Percentiles rank a stretch among this genome's conserved stretches.
phyloP scores from a whole-genome alignment of 2,329 filamentous ascomycete species.

The Thelonectria rubi region DNA sequence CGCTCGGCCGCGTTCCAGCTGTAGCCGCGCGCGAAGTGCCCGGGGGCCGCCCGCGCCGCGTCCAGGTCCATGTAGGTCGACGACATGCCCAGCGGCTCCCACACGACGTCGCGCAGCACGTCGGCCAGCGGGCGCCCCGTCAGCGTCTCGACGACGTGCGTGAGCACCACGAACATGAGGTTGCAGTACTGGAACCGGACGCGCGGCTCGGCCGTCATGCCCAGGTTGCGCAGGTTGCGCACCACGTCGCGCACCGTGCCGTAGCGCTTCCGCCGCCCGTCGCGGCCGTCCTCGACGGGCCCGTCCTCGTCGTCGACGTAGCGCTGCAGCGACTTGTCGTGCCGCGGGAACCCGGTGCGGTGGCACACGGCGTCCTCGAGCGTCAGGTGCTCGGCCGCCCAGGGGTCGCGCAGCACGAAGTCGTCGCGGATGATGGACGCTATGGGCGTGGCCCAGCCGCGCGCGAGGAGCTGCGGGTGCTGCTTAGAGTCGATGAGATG shows the following conservation, averaged over 20 bases:
- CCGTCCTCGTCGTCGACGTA: conserved; percentile 42
- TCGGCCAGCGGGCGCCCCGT: conserved; percentile 50
- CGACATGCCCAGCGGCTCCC: conserved; percentile 57
- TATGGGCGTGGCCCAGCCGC: conserved; percentile 59
- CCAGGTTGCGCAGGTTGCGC: conserved; percentile 56
- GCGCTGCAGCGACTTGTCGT: conserved; percentile 44
- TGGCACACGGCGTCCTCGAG: conserved; percentile 65
- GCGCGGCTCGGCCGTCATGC: conserved; percentile 55
- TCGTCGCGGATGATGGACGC: conserved; percentile 59
- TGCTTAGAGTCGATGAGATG: conserved; percentile 58
- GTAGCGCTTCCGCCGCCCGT: conserved; percentile 47
- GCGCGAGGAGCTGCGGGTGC: conserved; percentile 32
- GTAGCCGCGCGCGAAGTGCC: conserved; percentile 54
- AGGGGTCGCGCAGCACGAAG: conserved; percentile 58
- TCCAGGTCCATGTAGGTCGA: conserved; percentile 49
- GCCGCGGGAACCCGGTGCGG: conserved; percentile 58
- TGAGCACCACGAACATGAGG: conserved; percentile 57
- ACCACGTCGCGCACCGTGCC: conserved; percentile 49
- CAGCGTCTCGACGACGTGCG: conserved; percentile 57
- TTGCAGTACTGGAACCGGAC: conserved; percentile 60
- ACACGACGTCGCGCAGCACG: conserved; percentile 54
- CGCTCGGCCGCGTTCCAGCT: conserved; percentile 46
- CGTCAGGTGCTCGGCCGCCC: conserved; percentile 59
- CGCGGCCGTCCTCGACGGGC: conserved; percentile 43
- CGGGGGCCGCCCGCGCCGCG: conserved; percentile 37